Percentiles rank a stretch among this genome's conserved stretches.
Conservation (phyloP, 2,329 filamentous ascomycete species). For the Monilinia laxa region DNA sequence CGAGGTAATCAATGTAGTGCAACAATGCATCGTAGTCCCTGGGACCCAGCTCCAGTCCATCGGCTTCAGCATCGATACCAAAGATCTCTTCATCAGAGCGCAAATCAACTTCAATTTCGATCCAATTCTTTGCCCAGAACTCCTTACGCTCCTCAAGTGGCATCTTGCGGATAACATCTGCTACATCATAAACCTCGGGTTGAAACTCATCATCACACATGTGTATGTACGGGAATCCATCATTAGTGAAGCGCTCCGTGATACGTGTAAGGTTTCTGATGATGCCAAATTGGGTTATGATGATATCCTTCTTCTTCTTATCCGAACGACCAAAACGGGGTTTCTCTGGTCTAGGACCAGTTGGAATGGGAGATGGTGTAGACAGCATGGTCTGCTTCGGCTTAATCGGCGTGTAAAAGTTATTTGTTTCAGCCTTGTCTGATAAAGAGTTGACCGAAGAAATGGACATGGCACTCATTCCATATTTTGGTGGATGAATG, state of each 20-base stretch:
- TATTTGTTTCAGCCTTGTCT: neutral
- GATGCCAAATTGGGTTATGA: constrained; percentile 26
- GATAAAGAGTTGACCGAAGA: neutral
- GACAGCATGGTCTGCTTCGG: neutral
- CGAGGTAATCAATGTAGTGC: constrained; percentile 26
- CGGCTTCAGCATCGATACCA: neutral
- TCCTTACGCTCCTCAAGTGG: constrained; percentile 21
- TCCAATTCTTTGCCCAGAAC: constrained; percentile 26
- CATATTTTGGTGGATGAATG: neutral
- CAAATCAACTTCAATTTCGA: constrained; percentile 30
- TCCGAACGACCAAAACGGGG: constrained; percentile 22
- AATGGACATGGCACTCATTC: neutral
- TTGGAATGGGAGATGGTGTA: neutral
- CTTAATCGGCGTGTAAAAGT: constrained; percentile 4
- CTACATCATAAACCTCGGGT: constrained; percentile 21
- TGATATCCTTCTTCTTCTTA: constrained; percentile 28
- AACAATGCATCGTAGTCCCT: constrained; percentile 23
- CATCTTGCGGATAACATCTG: constrained; percentile 10
- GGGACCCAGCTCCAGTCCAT: neutral
- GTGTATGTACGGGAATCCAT: constrained; percentile 21
- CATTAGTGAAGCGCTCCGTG: constrained; percentile 21
- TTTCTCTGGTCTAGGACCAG: neutral
- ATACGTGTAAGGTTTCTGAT: constrained; percentile 26
- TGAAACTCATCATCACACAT: constrained; percentile 19
- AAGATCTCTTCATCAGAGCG: constrained; percentile 6